Evolutionary conservation across 495 filamentous ascomycete genomes (phyloP).

Genomic region (Copromyces sp.): DNA sequence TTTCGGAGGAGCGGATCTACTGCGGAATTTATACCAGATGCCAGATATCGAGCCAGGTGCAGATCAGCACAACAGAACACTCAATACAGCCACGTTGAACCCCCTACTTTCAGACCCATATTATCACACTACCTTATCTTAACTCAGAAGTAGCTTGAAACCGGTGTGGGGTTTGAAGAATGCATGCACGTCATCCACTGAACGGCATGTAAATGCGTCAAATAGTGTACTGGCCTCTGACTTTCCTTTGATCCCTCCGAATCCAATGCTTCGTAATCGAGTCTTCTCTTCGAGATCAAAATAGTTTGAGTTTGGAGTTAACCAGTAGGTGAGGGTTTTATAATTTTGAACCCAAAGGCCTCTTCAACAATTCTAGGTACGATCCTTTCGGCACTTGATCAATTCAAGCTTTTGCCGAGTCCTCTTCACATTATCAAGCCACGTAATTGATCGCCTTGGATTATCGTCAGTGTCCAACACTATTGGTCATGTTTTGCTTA

Average conservation of each 20-base stretch:
- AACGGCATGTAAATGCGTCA: too few species aligned
- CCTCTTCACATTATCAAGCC: background rate
- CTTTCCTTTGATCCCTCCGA: too few species aligned
- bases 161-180: background rate
- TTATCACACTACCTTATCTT: too few species aligned
- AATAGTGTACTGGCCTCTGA: background rate
- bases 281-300: background rate
- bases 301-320: background rate
- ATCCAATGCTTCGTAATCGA: background rate
- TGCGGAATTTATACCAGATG: too few species aligned
- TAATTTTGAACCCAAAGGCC: background rate
- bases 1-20: too few species aligned
- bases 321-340: background rate
- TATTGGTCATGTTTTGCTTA: background rate
- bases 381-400: background rate
- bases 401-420: background rate
- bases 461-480: background rate
- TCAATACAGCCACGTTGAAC: too few species aligned
- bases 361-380: background rate
- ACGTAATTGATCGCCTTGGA: background rate
- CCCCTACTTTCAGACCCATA: too few species aligned
- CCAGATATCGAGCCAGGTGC: too few species aligned
- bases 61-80: too few species aligned
- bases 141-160: background rate
- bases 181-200: background rate